Conservation (phyloP, 441 rosid species). For the Arabidopsis lyrata region DNA sequence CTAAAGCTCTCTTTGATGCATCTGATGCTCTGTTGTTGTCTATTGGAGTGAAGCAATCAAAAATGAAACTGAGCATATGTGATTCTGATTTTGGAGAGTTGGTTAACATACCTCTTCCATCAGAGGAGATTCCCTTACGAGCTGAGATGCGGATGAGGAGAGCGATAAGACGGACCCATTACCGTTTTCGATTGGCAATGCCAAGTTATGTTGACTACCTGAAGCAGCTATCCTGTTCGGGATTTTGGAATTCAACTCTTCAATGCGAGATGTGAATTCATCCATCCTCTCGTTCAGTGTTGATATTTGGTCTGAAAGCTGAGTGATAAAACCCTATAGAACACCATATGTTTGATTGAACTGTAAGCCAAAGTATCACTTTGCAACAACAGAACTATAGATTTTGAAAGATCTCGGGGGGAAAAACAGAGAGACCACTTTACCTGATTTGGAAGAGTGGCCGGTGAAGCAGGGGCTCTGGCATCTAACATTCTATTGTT, state of each 20-base stretch:
- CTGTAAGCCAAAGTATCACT: constrained; percentile 12
- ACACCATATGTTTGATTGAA: constrained; percentile 13
- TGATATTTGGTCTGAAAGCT: constrained; percentile 93
- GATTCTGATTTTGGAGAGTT: constrained; percentile 27
- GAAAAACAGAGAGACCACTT: constrained; percentile 28
- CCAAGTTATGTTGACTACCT: constrained; percentile 81
- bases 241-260: constrained; percentile 84
- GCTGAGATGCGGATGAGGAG: constrained; percentile 86
- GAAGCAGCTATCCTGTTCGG: constrained; percentile 59
- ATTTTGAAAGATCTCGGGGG: constrained; percentile 15
- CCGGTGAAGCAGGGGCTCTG: constrained; percentile 71
- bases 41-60: constrained; percentile 10
- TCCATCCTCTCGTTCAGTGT: constrained; percentile 97
- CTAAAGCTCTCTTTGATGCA: not conserved
- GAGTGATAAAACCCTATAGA: constrained; percentile 76
- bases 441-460: constrained; percentile 79
- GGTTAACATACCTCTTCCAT: constrained; percentile 83
- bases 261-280: constrained; percentile 83
- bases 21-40: constrained; percentile 11
- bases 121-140: constrained; percentile 78
- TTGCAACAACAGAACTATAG: constrained; percentile 15
- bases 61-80: not conserved
- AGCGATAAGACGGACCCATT: constrained; percentile 75
- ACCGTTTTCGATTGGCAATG: constrained; percentile 75
- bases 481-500: constrained; percentile 77